Conservation (phyloP, 1,284 basidiomycete species). For the Cutaneotrichosporon cavernicola region DNA sequence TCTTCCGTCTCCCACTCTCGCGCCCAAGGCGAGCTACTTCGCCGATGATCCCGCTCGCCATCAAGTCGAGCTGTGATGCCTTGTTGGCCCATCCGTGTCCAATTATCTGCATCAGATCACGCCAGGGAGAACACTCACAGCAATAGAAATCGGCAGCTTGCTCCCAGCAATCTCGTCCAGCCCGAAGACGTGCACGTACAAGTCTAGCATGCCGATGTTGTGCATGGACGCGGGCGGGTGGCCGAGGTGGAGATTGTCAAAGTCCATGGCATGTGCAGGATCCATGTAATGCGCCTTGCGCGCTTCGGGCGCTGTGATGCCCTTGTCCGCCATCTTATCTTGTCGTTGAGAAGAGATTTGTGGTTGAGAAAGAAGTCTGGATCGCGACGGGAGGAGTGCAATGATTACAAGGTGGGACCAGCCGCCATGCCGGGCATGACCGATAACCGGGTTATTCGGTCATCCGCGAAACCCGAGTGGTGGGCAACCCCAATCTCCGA, state of each 20-base stretch:
- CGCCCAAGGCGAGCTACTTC: slow-evolving; percentile 20
- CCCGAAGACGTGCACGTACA: slow-evolving; percentile 42
- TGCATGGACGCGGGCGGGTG: slow-evolving; percentile 18
- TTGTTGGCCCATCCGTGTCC: slow-evolving; percentile 43
- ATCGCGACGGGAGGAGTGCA: not conserved
- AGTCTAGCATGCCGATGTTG: slow-evolving; percentile 32
- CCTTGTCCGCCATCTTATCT: not conserved
- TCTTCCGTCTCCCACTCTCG: slow-evolving; percentile 18
- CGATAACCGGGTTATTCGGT: not conserved
- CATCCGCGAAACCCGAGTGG: not conserved
- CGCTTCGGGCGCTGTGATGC: not conserved
- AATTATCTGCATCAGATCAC: slow-evolving; percentile 31
- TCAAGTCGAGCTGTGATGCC: slow-evolving; percentile 35
- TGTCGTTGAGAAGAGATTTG: not conserved
- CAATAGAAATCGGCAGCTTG: slow-evolving; percentile 30
- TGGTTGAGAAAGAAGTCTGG: not conserved
- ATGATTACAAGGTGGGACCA: not conserved
- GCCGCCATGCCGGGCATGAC: not conserved
- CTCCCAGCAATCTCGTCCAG: slow-evolving; percentile 43
- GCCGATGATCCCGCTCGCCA: slow-evolving; percentile 41
- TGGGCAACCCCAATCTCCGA: not conserved
- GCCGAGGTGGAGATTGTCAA: slow-evolving; percentile 28
- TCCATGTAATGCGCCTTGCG: slow-evolving; percentile 15
- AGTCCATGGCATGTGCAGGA: slow-evolving; percentile 21
- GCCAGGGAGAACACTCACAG: not conserved